Evolutionary conservation across 106 monocot species (phyloP), one percentile per base, ranked within the genome.

Genomic region (Amphibolis antarctica): DNA sequence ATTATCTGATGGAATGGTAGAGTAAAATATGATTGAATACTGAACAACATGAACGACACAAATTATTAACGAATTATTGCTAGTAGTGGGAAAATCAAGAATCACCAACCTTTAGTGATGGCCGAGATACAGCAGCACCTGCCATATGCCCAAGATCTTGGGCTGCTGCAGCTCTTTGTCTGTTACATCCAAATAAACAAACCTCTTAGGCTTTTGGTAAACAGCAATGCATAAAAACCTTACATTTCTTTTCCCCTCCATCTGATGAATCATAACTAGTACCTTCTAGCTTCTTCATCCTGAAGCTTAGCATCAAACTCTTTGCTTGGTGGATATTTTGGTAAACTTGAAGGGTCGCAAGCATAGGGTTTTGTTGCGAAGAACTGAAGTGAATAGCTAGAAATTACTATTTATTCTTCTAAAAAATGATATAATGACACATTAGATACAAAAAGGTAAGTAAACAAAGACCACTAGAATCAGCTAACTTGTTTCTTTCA

Each of bases 311-410:
- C 83, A 76, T 77, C 77, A 59, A 69, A 77, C 51, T 84, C 83
- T 51, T 84, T 84, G 70, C 83, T 77, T 12, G 83, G 80, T 31
- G 83, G 83, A 71, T 74, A 84, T 63, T 84, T 84, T 0, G 84
- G 84, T 49, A 84, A 70, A 52, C 62, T 80, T 60, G 84, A 73
- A 29, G 84, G 80, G 61, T 84, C 76, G 64, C 84, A 84, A 25
- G 84, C 80, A 64, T 69, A 62, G 23, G 84, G 84, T 26, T 74
- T 74, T 14, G 74, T 71, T 18, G 55, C 77, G 77, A 84, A 84
- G 56, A 84, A 84, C 84, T 84, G 70, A 51, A n/a, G 63, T 64
- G 23, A 28, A 53, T 15, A 26, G 5, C 12, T 4, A 26, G 27
- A 47, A 19, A 44, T 63, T 52, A 30, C 48, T 24, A 25, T 47